Base-by-base conservation (phyloP, 768 basidiomycete species). In the Phaffia tasmanica region DNA sequence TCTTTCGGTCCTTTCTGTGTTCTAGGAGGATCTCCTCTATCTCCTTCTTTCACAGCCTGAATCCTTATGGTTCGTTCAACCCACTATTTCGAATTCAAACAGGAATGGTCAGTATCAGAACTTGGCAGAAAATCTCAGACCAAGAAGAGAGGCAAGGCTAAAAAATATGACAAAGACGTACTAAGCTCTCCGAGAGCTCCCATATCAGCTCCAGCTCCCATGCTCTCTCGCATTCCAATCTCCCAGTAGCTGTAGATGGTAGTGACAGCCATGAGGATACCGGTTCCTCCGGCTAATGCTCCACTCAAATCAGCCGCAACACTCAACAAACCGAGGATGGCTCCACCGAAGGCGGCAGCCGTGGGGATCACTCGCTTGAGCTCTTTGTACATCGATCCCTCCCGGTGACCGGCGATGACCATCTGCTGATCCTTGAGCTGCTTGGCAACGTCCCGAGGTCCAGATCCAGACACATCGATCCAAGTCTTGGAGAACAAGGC, bases 401-500 rank as follows among this genome's bases (percentile, higher is more conserved):
- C 95, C 72, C 92, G 87, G 77, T 97, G 93, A 67, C 89, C 81
- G 55, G 81, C 81, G 70, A 83, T 80, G 63, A 82, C 94, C 87
- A 97, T 92, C 72, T 89, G 88, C 77, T 97, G 94, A 71, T 98
- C 95, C 80, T 98, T 98, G 74, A 98, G 84, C 75, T 98, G 94
- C 78, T 92, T 94, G 32, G 95, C 95, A 64, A 99, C 85, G 72
- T 99, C 94, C 56, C 95, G 79, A 15, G 94, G 95, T 23, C 95
- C 91, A 63, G 86, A 88, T 19, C 95, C 94, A 1, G 92, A 97
- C 46, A 98, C 90, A 73, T 98, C 94, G 70, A 99, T 98, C 94
- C 95, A 99, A 0, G 94, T 97, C 83, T 98, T 98, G 74, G 89
- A 93, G 81, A 98, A 99, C 71, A 97, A 81, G 18, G 95, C 94